Percentiles rank a stretch among this genome's conserved stretches.
phyloP scores from a whole-genome alignment of 305 asterid species.

The Fraxinus sp. region DNA sequence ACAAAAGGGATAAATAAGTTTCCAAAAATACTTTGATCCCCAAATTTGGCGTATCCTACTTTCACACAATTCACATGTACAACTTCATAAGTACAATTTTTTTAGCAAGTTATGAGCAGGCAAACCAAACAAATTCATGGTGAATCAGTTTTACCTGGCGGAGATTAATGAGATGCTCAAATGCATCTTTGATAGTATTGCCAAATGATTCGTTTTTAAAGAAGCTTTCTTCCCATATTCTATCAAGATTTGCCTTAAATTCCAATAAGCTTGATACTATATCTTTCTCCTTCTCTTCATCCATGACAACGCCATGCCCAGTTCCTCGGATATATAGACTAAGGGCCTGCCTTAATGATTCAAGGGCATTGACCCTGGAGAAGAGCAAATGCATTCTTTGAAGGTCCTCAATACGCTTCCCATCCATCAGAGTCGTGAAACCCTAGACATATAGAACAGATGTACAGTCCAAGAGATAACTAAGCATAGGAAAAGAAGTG shows the following conservation, averaged over 20 bases:
- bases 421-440: slow-evolving; percentile 82
- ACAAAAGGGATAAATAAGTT: neutral
- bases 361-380: slow-evolving; percentile 79
- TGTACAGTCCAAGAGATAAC: neutral
- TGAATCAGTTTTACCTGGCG: slow-evolving; percentile 65
- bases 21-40: neutral
- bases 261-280: slow-evolving; percentile 87
- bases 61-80: neutral
- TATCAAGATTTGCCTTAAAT: slow-evolving; percentile 83
- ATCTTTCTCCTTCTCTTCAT: slow-evolving; percentile 98
- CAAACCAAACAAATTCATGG: neutral
- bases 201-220: slow-evolving; percentile 80
- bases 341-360: slow-evolving; percentile 76
- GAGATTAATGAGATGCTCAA: slow-evolving; percentile 90
- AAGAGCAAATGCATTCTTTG: slow-evolving; percentile 77
- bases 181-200: slow-evolving; percentile 91
- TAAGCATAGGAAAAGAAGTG: neutral
- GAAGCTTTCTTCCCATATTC: slow-evolving; percentile 93
- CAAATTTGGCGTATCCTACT: neutral
- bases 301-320: slow-evolving; percentile 88
- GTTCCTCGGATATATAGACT: slow-evolving; percentile 78
- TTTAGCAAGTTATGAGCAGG: neutral
- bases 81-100: neutral
- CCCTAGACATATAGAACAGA: slow-evolving; percentile 54
- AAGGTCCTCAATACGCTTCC: slow-evolving; percentile 84